Evolutionary conservation across 2,329 filamentous ascomycete species (phyloP).

Genomic region (Calonectria fujianensis): DNA sequence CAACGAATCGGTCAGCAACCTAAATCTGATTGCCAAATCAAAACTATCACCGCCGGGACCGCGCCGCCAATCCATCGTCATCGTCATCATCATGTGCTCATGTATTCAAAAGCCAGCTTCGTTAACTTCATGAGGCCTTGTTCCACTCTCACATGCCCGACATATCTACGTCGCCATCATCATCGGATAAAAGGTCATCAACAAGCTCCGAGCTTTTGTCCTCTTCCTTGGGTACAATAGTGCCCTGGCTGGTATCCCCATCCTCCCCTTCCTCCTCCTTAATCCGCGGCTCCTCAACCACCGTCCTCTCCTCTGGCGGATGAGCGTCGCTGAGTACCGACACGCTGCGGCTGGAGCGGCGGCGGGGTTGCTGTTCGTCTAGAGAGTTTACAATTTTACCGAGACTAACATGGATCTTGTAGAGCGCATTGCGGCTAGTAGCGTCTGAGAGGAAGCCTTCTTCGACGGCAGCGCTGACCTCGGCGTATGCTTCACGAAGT

Average conservation of each 20-base stretch:
- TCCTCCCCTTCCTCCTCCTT: constrained; percentile 70
- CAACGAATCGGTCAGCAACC: constrained; percentile 39
- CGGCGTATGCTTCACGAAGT: constrained; percentile 74
- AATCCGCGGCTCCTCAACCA: constrained; percentile 66
- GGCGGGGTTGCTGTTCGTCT: constrained; percentile 64
- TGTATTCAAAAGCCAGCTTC: constrained; percentile 42
- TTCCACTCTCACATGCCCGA: constrained; percentile 50
- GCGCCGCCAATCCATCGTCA: constrained; percentile 32
- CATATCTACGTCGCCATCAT: constrained; percentile 63
- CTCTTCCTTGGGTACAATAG: constrained; percentile 56
- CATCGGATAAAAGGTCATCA: constrained; percentile 64
- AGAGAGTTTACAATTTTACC: constrained; percentile 80
- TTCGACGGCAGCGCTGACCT: constrained; percentile 78
- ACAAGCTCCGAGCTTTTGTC: constrained; percentile 62
- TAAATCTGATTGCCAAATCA: constrained; percentile 44
- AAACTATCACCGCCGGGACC: constrained; percentile 40
- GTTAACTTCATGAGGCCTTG: constrained; percentile 44
- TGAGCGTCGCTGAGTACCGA: constrained; percentile 61
- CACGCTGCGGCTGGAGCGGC: constrained; percentile 66
- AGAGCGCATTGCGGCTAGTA: constrained; percentile 77
- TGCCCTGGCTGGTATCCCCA: constrained; percentile 60
- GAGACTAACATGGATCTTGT: constrained; percentile 80
- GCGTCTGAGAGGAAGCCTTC: constrained; percentile 76
- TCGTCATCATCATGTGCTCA: constrained; percentile 43
- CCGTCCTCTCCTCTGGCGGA: constrained; percentile 62